Evolutionary conservation across 208 protist species (phyloP), one percentile per base, ranked within the genome.

Genomic region (Trichomonas vaginalis): DNA sequence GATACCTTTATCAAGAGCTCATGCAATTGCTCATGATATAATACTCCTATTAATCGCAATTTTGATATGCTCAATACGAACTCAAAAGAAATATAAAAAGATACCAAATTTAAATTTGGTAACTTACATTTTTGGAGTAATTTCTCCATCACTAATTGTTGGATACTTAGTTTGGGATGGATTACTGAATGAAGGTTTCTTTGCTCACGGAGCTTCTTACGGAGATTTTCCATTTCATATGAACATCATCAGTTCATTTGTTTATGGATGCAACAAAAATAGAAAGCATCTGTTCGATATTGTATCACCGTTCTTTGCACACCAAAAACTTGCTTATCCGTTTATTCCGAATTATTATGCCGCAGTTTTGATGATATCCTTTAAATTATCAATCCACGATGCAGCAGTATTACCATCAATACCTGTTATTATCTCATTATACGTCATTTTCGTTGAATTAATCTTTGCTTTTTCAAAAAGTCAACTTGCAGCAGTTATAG

Each of bases 141-240:
- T 48, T 14, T 23, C 51, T 56, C 86, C 86, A 35, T 37, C 45
- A n/a, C 8, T 45, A 8, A 27, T 92, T 21, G 10, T 92, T 35
- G 1, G 6, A 12, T 51, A 23, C 0, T 56, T 92, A n/a, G 17
- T 51, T 39, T 27, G 37, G 0, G 14, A 35, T 51, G 23, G n/a
- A 39, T 10, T 92, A 2, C 45, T 92, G 6, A 51, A 92, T 51
- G 46, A 92, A 27, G 82, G 39, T 0, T 45, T 45, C 47, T 23
- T 12, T 21, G 37, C 45, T 39, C 40, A 42, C 12, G 86, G 40
- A 10, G 40, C 86, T 27, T 92, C 40, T 35, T 92, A 56, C 51
- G 86, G 86, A 51, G 86, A 92, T 92, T 39, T 92, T 48, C 86
- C 86, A 51, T 92, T 92, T 51, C 86, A 92, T 39, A 35, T 92